Conservation (phyloP, 2,329 filamentous ascomycete genomes). For the Neofusicoccum laricinum region DNA sequence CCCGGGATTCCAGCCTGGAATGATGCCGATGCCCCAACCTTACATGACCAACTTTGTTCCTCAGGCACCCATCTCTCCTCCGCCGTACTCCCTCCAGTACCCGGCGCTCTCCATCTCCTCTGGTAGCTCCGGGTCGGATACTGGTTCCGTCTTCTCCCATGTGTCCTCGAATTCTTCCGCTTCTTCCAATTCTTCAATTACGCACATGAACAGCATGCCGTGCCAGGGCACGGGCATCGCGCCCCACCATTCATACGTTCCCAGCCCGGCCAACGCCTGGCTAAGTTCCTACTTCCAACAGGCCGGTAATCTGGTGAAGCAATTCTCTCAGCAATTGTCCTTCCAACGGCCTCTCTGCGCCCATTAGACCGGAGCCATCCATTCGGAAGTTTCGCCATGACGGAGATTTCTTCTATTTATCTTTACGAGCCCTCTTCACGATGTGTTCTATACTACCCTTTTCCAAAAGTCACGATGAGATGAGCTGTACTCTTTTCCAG, state of each 20-base stretch:
- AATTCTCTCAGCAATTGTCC: slow-evolving; percentile 28
- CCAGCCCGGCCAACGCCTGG: slow-evolving; percentile 34
- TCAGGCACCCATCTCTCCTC: slow-evolving; percentile 29
- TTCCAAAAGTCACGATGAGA: slow-evolving; percentile 38
- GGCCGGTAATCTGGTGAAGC: slow-evolving; percentile 39
- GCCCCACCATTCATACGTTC: slow-evolving; percentile 35
- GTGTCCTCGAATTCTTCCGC: slow-evolving; percentile 30
- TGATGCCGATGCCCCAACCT: slow-evolving; percentile 25
- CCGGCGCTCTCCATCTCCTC: slow-evolving; percentile 30
- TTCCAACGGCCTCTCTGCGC: slow-evolving; percentile 39
- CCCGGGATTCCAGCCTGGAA: slow-evolving; percentile 22
- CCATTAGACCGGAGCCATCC: slow-evolving; percentile 25
- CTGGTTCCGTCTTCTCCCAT: slow-evolving; percentile 39
- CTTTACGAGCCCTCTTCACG: slow-evolving; percentile 28
- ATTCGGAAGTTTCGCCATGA: neutral
- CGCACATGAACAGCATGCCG: neutral
- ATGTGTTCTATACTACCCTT: slow-evolving; percentile 28
- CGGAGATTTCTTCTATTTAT: slow-evolving; percentile 20
- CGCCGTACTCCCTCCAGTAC: slow-evolving; percentile 22
- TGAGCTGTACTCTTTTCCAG: slow-evolving; percentile 23
- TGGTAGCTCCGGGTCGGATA: slow-evolving; percentile 38
- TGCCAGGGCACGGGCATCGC: slow-evolving; percentile 6
- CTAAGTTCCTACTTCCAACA: slow-evolving; percentile 39
- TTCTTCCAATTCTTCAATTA: slow-evolving; percentile 9
- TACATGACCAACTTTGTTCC: slow-evolving; percentile 32